Evolutionary conservation across 2,329 filamentous ascomycete species (phyloP).

Genomic region (Akanthomyces dipterigenus): DNA sequence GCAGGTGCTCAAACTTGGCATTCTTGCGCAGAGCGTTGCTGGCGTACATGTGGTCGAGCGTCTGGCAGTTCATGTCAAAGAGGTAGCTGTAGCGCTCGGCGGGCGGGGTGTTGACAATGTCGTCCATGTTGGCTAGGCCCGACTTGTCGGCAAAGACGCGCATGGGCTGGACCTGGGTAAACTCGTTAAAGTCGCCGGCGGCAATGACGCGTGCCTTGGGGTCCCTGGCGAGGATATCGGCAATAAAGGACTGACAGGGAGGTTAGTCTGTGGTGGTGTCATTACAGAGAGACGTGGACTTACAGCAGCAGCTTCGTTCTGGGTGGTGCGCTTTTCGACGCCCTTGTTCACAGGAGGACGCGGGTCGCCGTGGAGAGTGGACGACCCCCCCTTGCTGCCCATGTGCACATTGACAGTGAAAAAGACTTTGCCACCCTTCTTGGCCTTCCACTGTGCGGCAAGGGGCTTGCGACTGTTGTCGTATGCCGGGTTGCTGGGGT

Average conservation of each 20-base stretch:
- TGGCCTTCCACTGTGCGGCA: constrained; percentile 57
- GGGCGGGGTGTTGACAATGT: constrained; percentile 42
- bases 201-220: constrained; percentile 50
- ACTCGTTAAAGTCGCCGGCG: constrained; percentile 69
- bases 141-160: constrained; percentile 45
- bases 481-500: constrained; percentile 55
- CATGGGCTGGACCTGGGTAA: constrained; percentile 55
- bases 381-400: constrained; percentile 58
- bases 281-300: constrained; percentile 21
- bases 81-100: constrained; percentile 64
- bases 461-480: constrained; percentile 58
- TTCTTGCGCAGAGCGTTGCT: constrained; percentile 43
- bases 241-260: constrained; percentile 41
- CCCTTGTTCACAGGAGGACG: constrained; percentile 61
- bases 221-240: constrained; percentile 50
- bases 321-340: constrained; percentile 47
- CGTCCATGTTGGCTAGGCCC: constrained; percentile 56
- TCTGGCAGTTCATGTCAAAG: constrained; percentile 62
- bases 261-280: constrained; percentile 11
- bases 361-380: constrained; percentile 57
- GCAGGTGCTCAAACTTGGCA: constrained; percentile 56
- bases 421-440: constrained; percentile 45
- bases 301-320: constrained; percentile 53
- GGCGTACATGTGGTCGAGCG: constrained; percentile 65
- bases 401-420: constrained; percentile 70